Percentiles rank a stretch among this genome's conserved stretches.
Conservation (phyloP, 305 asterid species). For the Solanum hybrid region DNA sequence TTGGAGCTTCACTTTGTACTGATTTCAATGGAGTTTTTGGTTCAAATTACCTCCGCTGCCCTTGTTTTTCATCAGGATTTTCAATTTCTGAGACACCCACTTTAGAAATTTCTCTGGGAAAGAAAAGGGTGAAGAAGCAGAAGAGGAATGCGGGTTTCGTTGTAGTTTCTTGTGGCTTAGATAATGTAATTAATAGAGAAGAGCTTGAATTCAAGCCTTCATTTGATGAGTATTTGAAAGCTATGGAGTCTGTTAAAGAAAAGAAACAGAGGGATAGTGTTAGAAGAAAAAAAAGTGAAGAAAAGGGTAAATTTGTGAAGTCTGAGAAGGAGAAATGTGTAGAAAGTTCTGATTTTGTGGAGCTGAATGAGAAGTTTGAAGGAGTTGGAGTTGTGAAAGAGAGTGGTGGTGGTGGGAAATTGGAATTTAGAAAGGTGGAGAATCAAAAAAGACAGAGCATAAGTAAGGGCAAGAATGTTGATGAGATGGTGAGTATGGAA, state of each 20-base stretch:
- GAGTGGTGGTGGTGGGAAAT: conserved; percentile 3
- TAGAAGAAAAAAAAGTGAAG: neutral
- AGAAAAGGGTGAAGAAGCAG: conserved; percentile 23
- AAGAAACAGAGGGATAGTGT: neutral
- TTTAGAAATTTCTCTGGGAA: conserved; percentile 17
- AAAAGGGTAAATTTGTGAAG: conserved; percentile 2
- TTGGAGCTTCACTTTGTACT: neutral
- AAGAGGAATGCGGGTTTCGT: conserved; percentile 5
- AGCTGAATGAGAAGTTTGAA: neutral
- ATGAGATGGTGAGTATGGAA: conserved; percentile 32
- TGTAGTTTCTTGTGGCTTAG: conserved; percentile 16
- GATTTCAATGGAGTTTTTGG: conserved; percentile 3
- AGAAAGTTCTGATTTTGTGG: neutral
- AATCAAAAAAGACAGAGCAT: conserved; percentile 7
- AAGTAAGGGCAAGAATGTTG: neutral
- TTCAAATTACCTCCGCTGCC: conserved; percentile 10
- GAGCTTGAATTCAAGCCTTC: conserved; percentile 66
- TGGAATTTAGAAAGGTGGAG: conserved; percentile 16
- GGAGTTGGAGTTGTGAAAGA: neutral
- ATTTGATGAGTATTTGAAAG: conserved; percentile 80
- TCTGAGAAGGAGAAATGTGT: neutral
- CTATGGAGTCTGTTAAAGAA: conserved; percentile 61
- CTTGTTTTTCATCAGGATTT: conserved; percentile 16
- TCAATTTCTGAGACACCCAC: conserved; percentile 23
- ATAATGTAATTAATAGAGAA: conserved; percentile 34